phyloP scores from a whole-genome alignment of 164 flowering plant genomes.

The Macadamia tetraphylla region DNA sequence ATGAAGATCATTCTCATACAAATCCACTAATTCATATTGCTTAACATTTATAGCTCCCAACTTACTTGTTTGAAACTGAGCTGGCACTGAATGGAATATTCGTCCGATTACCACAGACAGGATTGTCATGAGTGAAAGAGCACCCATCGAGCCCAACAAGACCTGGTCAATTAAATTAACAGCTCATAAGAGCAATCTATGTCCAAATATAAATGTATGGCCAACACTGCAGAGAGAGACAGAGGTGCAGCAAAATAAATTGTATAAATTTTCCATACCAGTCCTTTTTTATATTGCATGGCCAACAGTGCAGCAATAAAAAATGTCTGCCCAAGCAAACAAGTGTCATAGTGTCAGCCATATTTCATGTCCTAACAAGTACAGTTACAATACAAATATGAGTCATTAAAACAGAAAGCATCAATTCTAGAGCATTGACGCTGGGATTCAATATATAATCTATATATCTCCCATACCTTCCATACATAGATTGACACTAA shows the following conservation, averaged over 20 bases:
- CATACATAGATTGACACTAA: background rate
- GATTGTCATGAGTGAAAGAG: conserved; percentile 91
- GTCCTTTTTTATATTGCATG: conserved; percentile 85
- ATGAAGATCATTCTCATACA: background rate
- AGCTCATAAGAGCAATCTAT: background rate
- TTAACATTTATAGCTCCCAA: background rate
- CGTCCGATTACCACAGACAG: conserved; percentile 90
- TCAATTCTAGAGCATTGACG: background rate
- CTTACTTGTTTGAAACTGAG: conserved; percentile 98
- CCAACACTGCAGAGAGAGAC: background rate
- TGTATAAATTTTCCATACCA: conserved; percentile 44
- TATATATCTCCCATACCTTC: background rate
- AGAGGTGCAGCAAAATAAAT: conserved; percentile 9
- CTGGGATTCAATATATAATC: background rate
- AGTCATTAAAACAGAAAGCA: background rate
- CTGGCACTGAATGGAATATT: conserved; percentile 90
- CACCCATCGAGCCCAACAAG: conserved; percentile 91
- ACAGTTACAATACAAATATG: background rate
- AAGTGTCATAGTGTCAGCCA: background rate
- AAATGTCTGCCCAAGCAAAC: conserved; percentile 63
- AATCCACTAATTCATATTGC: background rate
- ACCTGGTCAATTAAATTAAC: conserved; percentile 45
- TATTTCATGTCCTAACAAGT: background rate
- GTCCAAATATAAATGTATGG: background rate
- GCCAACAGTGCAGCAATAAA: conserved; percentile 97